Conservation (phyloP, 768 basidiomycete species). For the Tulasnella sp. region DNA sequence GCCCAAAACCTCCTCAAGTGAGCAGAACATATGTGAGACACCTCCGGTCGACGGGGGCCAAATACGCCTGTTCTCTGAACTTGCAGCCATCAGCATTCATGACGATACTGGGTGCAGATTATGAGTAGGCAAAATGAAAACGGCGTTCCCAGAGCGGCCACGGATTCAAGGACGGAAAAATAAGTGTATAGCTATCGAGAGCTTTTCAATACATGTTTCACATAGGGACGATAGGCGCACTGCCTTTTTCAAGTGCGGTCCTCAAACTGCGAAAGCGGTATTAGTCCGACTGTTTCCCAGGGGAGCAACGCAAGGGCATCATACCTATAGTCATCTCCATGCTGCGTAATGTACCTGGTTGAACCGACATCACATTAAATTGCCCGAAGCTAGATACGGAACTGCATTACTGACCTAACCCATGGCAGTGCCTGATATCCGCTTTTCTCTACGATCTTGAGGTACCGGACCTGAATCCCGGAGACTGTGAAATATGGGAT, state of each 20-base stretch:
- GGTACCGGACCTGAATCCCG: slow-evolving; percentile 92
- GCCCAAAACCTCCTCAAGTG: no score
- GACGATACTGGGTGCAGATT: no score
- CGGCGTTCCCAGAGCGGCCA: no score
- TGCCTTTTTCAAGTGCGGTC: slow-evolving; percentile 65
- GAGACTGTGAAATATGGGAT: slow-evolving; percentile 98
- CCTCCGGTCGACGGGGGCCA: no score
- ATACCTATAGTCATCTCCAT: slow-evolving; percentile 84
- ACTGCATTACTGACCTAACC: slow-evolving; percentile 44
- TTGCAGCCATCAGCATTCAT: no score
- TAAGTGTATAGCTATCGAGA: not conserved
- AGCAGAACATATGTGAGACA: no score
- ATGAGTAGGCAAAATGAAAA: no score
- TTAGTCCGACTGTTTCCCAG: not conserved
- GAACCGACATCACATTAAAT: not conserved
- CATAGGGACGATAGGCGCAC: slow-evolving; percentile 41
- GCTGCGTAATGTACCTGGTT: slow-evolving; percentile 66
- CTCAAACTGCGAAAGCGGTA: slow-evolving; percentile 37
- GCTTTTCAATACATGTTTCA: not conserved
- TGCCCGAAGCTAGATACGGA: not conserved
- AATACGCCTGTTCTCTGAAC: no score
- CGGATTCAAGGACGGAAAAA: no score
- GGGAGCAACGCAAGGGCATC: slow-evolving; percentile 10
- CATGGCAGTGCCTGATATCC: slow-evolving; percentile 94
- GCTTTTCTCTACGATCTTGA: slow-evolving; percentile 98